A percentile compares a stretch with the other conserved stretches of the same genome.
Conservation (phyloP, 306 rosid genomes). For the Sechiopsis laciniata region DNA sequence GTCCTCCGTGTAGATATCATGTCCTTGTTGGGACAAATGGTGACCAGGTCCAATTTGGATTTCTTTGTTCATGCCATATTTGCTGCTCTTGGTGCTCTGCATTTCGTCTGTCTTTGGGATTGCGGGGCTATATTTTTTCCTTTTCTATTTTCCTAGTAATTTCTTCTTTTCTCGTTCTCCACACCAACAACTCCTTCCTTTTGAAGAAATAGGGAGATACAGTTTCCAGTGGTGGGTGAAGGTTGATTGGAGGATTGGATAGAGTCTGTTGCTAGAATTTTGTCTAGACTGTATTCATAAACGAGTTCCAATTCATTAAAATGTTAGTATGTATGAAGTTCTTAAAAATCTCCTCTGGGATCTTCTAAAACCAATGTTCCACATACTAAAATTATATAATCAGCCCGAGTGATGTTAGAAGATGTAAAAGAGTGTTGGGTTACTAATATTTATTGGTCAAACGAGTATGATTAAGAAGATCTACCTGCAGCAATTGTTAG, state of each 20-base stretch:
- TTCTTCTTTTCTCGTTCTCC: not conserved
- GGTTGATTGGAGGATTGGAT: not conserved
- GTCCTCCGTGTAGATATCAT: constrained; percentile 42
- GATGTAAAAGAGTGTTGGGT: not conserved
- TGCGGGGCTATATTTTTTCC: constrained; percentile 16
- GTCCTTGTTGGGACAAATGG: constrained; percentile 47
- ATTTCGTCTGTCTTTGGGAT: constrained; percentile 38
- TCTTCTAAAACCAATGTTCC: too few relatives aligned
- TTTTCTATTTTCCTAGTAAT: not conserved
- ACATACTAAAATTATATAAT: too few relatives aligned
- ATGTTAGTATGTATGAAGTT: too few relatives aligned
- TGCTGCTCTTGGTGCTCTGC: constrained; percentile 45
- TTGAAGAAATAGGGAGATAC: not conserved
- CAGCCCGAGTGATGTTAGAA: not conserved
- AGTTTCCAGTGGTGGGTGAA: not conserved
- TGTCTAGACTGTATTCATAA: too few relatives aligned
- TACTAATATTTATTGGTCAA: not conserved
- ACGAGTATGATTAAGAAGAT: not conserved
- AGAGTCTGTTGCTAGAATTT: not conserved
- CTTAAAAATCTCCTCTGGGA: too few relatives aligned
- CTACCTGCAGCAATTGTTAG: not conserved
- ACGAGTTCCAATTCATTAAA: too few relatives aligned
- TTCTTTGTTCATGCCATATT: constrained; percentile 64
- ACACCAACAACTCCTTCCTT: not conserved
- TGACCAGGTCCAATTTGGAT: constrained; percentile 40